Evolutionary conservation across 148 eudicot genomes (phyloP), one percentile per base, ranked within the genome.

Genomic region (Tetragonia tetragonoides): DNA sequence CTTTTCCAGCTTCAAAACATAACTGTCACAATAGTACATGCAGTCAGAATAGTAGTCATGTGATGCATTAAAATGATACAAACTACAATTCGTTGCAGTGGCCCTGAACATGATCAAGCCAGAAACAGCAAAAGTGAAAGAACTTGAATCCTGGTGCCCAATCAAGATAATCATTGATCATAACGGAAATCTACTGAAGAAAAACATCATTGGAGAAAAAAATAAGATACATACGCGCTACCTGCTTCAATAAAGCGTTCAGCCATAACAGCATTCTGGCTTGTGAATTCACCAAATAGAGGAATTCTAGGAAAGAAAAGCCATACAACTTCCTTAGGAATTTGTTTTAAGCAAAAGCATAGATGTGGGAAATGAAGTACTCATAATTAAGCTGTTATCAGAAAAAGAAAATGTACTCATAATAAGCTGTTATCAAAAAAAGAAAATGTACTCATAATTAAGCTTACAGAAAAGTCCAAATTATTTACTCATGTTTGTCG

Each of bases 171-270:
- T 34, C 28, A 42, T 23, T 53, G 17, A 38, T 17, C 44, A 65
- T 18, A 17, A 38, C 37, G 46, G 34, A 59, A 21, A 20, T 40
- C 7, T 51, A 62, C 68, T n/a, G n/a, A 68, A 42, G 49, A 57
- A 41, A 49, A 68, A 66, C 28, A 70, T n/a, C 59, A 60, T 67
- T 60, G 54, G 59, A 77, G 70, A 80, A 79, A 75, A 41, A 51
- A 75, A 68, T 59, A 82, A 72, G 97, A 93, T 91, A 93, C 99
- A 69, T 95, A 95, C 99, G 99, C 83, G 98, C 99, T 95, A 93
- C 99, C 99, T 91, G 95, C 99, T 91, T 95, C 99, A 85, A 95
- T 93, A 81, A 95, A 95, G 62, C 99, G 97, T 85, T 95, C 99
- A 34, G 99, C 97, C 82, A 85, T 87, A 66, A 95, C 65, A 47